A percentile compares a stretch with the other conserved stretches of the same genome.
Conservation (phyloP, 495 filamentous ascomycete species). For the Xylaria acuta region DNA sequence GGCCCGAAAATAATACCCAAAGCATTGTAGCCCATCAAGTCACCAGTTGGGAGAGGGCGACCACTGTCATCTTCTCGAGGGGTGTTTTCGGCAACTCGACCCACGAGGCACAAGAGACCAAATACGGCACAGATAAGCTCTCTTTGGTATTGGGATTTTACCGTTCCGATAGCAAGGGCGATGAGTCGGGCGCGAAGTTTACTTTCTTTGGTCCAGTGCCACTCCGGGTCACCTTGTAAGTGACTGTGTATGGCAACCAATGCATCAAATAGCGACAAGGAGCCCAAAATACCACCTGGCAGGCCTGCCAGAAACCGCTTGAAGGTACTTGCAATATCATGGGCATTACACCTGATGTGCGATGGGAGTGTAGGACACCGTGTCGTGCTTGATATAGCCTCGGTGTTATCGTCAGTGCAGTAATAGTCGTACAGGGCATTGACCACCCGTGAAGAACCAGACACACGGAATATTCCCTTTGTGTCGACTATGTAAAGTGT, state of each 20-base stretch:
- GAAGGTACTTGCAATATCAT: slow-evolving; percentile 75
- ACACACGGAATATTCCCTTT: slow-evolving; percentile 69
- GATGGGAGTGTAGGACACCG: slow-evolving; percentile 59
- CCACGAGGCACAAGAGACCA: slow-evolving; percentile 64
- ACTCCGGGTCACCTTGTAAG: slow-evolving; percentile 56
- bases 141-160: slow-evolving; percentile 63
- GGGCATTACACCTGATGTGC: slow-evolving; percentile 62
- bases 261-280: slow-evolving; percentile 67
- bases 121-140: slow-evolving; percentile 71
- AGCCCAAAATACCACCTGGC: slow-evolving; percentile 77
- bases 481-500: slow-evolving; percentile 48
- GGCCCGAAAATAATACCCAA: slow-evolving; percentile 71
- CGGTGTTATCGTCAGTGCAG: slow-evolving; percentile 57
- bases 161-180: slow-evolving; percentile 64
- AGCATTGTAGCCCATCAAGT: slow-evolving; percentile 67
- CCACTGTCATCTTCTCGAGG: slow-evolving; percentile 56
- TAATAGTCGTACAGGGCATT: slow-evolving; percentile 69
- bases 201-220: slow-evolving; percentile 54
- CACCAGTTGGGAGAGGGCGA: slow-evolving; percentile 51
- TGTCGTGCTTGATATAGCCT: slow-evolving; percentile 57
- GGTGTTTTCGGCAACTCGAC: slow-evolving; percentile 55
- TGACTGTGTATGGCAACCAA: slow-evolving; percentile 68
- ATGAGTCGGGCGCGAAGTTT: slow-evolving; percentile 66
- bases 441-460: slow-evolving; percentile 61
- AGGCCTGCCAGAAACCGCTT: slow-evolving; percentile 73